Evolutionary conservation across 768 basidiomycete genomes (phyloP).

Genomic region (Mycena leptocephala): DNA sequence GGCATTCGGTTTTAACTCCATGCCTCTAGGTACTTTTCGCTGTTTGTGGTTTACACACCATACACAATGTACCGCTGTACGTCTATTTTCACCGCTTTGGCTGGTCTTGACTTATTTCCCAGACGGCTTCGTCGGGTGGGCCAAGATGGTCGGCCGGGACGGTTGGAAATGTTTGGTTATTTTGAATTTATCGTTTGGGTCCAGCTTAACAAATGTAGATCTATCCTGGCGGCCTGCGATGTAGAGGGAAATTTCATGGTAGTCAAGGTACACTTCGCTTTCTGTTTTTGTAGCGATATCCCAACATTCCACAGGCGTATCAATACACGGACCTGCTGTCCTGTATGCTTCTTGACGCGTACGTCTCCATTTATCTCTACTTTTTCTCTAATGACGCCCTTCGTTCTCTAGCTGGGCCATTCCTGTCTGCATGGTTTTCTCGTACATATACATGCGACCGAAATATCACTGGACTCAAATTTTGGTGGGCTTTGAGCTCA

Average conservation of each 20-base stretch:
- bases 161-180: conserved; percentile 92
- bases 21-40: conserved; percentile 78
- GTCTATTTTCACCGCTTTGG: conserved; percentile 40
- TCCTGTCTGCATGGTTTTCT: conserved; percentile 88
- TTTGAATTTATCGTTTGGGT: not conserved
- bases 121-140: conserved; percentile 93
- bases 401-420: conserved; percentile 81
- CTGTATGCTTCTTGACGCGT: conserved; percentile 95
- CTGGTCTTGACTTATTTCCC: conserved; percentile 6
- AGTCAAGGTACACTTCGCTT: conserved; percentile 67
- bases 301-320: conserved; percentile 68
- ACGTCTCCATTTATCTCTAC: conserved; percentile 5
- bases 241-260: conserved; percentile 93
- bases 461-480: conserved; percentile 90
- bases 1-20: not conserved
- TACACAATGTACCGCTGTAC: conserved; percentile 92
- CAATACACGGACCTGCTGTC: conserved; percentile 91
- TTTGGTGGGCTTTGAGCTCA: conserved; percentile 64
- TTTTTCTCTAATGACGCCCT: not conserved
- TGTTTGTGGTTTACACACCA: conserved; percentile 86
- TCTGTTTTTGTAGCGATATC: not conserved
- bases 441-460: conserved; percentile 87
- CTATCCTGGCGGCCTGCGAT: conserved; percentile 85
- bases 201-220: conserved; percentile 60
- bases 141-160: conserved; percentile 77